Evolutionary conservation across 768 basidiomycete species (phyloP).

Genomic region (Trametes elegans): DNA sequence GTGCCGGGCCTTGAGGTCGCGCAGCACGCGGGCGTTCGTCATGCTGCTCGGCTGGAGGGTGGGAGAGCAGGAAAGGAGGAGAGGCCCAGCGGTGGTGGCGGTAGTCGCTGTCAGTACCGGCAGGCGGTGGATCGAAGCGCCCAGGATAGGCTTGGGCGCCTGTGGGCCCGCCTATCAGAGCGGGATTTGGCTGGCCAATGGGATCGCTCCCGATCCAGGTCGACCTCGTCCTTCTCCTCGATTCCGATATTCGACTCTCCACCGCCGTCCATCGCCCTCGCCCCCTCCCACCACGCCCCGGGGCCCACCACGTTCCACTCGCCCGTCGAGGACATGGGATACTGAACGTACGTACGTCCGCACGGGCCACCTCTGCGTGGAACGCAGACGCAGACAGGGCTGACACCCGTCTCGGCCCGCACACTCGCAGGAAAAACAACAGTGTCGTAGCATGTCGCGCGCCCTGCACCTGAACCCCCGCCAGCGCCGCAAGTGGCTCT

Average conservation of each 20-base stretch:
- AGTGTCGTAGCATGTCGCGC: conserved; percentile 51
- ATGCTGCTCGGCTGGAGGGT: conserved; percentile 17
- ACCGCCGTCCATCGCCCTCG: conserved; percentile 9
- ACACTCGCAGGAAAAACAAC: neutral
- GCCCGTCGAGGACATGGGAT: conserved; percentile 11
- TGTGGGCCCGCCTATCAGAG: neutral
- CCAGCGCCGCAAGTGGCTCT: conserved; percentile 69
- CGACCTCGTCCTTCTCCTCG: conserved; percentile 9
- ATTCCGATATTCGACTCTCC: neutral
- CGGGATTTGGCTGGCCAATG: conserved; percentile 15
- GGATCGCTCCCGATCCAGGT: conserved; percentile 16
- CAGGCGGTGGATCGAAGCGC: neutral
- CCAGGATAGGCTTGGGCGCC: neutral
- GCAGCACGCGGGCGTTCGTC: conserved; percentile 54
- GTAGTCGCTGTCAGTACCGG: neutral
- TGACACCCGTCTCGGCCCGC: neutral
- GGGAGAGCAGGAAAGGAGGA: conserved; percentile 11
- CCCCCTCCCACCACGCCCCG: neutral
- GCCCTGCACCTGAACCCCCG: conserved; percentile 51
- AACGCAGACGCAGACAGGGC: no score
- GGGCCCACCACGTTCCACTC: conserved; percentile 1
- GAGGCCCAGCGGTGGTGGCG: neutral
- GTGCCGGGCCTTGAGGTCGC: conserved; percentile 76
- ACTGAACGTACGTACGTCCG: conserved; percentile 10
- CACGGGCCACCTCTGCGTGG: no score